Base-by-base conservation (phyloP, 768 basidiomycete species). In the Termitomyces titanicus region DNA sequence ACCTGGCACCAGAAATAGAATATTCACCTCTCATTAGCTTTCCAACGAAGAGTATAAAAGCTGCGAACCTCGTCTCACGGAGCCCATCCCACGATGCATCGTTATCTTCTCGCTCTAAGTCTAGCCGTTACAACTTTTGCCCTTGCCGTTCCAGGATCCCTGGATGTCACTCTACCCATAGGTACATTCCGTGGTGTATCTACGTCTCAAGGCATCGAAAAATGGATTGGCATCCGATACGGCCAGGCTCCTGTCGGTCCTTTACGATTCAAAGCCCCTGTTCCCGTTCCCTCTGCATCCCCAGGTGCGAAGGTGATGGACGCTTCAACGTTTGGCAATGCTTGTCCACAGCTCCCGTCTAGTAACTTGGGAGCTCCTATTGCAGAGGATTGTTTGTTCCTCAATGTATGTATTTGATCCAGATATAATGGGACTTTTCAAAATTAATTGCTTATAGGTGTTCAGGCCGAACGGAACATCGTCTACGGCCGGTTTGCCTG, bases 201-300 rank as follows among this genome's bases (percentile, higher is more conserved):
- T 3, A 73, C 72, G 15, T 39, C 68, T 0, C 77, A 78, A 48
- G 77, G 75, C 10, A 42, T 51, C 11, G 50, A 51, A 15, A 42
- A 51, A 33, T 51, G 50, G 50, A 31, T 51, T 5, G 38, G 38
- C 39, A 39, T 51, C 8, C 85, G 79, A 0, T 88, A 73, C 51
- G 85, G 82, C 2, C 67, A 77, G 57, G 74, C 84, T 2, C 86
- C 86, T 0, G 59, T 81, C 1, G 84, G 83, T 2, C 42, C 63
- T 10, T 72, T 86, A 35, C 76, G 85, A 4, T 85, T 88, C 68
- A 80, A 79, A 57, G 76, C 79, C 0, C 83, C 86, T 3, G 70
- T 77, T 0, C 63, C 76, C 3, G 72, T 83, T 53, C 67, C 68
- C 27, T 55, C 66, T 1, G 67, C 70, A 0, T 61, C 50, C 13